These are phyloP conservation scores for Fragilaria crotonensis DNA, from an alignment of 108 stramenopile species.

Conservation along the genomic window DNA sequence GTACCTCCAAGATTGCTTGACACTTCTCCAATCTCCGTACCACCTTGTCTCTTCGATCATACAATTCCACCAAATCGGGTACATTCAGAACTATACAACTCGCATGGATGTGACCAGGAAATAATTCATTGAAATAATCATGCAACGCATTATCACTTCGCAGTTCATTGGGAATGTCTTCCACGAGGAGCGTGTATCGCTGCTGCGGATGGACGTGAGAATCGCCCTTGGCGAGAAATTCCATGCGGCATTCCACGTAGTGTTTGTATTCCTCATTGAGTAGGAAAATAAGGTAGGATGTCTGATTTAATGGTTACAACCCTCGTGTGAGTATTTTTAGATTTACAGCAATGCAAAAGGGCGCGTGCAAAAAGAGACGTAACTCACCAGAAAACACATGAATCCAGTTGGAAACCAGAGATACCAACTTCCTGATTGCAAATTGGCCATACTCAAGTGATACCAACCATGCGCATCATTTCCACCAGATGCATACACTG, in stretches of 20 bases:
- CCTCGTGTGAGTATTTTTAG: too few relatives aligned
- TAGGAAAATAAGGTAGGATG: slow-evolving; percentile 39
- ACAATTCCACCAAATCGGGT: slow-evolving; percentile 37
- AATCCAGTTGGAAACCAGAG: slow-evolving; percentile 50
- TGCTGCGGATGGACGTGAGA: slow-evolving; percentile 56
- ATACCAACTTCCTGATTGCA: slow-evolving; percentile 19
- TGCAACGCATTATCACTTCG: slow-evolving; percentile 69
- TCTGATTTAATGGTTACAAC: too few relatives aligned
- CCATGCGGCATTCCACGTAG: slow-evolving; percentile 46
- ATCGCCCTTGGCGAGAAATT: slow-evolving; percentile 58
- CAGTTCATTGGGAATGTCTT: slow-evolving; percentile 78
- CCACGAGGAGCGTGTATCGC: slow-evolving; percentile 78
- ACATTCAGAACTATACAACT: slow-evolving; percentile 37
- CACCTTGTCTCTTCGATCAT: slow-evolving; percentile 20
- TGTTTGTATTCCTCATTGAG: slow-evolving; percentile 59
- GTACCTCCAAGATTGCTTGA: slow-evolving; percentile 31
- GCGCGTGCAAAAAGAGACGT: too few relatives aligned
- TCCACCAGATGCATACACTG: slow-evolving; percentile 35
- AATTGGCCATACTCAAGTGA: slow-evolving; percentile 46
- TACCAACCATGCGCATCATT: slow-evolving; percentile 47
- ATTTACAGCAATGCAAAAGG: too few relatives aligned
- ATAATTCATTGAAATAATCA: slow-evolving; percentile 82
- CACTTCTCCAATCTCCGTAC: slow-evolving; percentile 42
- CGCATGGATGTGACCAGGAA: slow-evolving; percentile 70
- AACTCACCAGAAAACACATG: slow-evolving; percentile 36